Percentiles rank a stretch among this genome's conserved stretches.
Conservation (phyloP, 176 grass and related monocot genomes). For the Ampelocalamus luodianensis region DNA sequence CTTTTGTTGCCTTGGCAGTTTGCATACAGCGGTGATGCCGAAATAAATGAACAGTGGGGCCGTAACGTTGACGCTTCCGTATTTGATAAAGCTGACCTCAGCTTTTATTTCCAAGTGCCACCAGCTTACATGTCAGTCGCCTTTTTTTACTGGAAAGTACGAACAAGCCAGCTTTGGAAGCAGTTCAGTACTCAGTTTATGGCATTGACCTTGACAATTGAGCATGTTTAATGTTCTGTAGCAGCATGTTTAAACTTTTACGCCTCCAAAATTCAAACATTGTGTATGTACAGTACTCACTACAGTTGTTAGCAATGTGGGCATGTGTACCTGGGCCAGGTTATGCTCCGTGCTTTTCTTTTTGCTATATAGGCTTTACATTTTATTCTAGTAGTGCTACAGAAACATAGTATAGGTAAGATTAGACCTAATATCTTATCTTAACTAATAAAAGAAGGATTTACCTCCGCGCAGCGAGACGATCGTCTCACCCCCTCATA, state of each 20-base stretch:
- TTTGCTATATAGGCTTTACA: too few relatives aligned
- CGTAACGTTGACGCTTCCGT: slow-evolving; percentile 52
- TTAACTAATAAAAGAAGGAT: too few relatives aligned
- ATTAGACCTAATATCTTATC: too few relatives aligned
- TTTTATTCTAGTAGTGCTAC: too few relatives aligned
- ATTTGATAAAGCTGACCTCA: slow-evolving; percentile 1
- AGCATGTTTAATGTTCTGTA: background rate
- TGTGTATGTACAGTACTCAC: background rate
- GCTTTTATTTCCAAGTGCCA: slow-evolving; percentile 13
- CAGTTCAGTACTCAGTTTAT: background rate
- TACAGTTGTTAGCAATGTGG: too few relatives aligned
- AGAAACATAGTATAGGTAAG: too few relatives aligned
- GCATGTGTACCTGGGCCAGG: too few relatives aligned
- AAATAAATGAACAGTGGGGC: background rate
- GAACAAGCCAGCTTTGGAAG: background rate
- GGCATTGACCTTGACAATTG: background rate
- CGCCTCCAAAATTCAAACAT: background rate
- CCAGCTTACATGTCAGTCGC: background rate
- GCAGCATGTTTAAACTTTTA: background rate
- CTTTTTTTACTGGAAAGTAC: slow-evolving; percentile 41
- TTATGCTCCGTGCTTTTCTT: too few relatives aligned
- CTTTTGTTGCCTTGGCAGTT: background rate
- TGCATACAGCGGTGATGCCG: background rate
- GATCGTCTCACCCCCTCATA: too few relatives aligned
- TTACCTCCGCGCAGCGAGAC: too few relatives aligned